A percentile compares a stretch with the other conserved stretches of the same genome.
Evolutionary conservation across 257 asterid species (phyloP).

Genomic region (Echium plantagineum): DNA sequence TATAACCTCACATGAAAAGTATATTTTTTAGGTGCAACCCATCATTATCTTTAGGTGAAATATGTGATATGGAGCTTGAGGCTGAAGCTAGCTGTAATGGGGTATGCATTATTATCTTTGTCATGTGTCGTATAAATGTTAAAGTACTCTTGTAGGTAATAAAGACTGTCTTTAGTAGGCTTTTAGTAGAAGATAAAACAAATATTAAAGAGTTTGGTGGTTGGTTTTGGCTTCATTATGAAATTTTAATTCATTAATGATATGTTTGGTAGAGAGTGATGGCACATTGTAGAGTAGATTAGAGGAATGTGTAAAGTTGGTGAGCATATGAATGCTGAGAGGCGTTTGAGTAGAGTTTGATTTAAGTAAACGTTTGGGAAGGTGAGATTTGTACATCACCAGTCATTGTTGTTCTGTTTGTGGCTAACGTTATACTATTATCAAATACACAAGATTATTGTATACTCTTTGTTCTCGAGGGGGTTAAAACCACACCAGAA

Average conservation of each 20-base stretch:
- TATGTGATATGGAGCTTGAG: no score
- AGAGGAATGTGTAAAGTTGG: slow-evolving; percentile 10
- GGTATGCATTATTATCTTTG: neutral
- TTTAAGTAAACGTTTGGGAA: slow-evolving; percentile 58
- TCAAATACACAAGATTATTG: neutral
- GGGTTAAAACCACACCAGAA: no score
- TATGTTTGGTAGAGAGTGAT: slow-evolving; percentile 16
- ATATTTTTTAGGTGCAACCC: neutral
- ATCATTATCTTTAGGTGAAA: neutral
- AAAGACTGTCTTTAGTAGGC: slow-evolving; percentile 22
- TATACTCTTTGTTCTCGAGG: no score
- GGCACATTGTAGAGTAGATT: slow-evolving; percentile 11
- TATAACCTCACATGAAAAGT: neutral
- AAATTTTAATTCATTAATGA: slow-evolving; percentile 4
- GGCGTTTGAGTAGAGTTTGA: slow-evolving; percentile 22
- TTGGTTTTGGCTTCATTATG: slow-evolving; percentile 7
- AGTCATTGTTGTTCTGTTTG: slow-evolving; percentile 8
- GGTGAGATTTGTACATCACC: slow-evolving; percentile 52
- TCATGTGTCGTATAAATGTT: neutral
- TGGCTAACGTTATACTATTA: neutral
- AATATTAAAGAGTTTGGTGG: slow-evolving; percentile 35
- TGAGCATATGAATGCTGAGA: slow-evolving; percentile 1
- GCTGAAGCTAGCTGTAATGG: no score
- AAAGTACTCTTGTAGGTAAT: neutral
- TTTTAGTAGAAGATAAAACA: slow-evolving; percentile 13